Evolutionary conservation across 176 grass and related monocot genomes (phyloP), one percentile per base, ranked within the genome.

Genomic region (Cocos nucifera): DNA sequence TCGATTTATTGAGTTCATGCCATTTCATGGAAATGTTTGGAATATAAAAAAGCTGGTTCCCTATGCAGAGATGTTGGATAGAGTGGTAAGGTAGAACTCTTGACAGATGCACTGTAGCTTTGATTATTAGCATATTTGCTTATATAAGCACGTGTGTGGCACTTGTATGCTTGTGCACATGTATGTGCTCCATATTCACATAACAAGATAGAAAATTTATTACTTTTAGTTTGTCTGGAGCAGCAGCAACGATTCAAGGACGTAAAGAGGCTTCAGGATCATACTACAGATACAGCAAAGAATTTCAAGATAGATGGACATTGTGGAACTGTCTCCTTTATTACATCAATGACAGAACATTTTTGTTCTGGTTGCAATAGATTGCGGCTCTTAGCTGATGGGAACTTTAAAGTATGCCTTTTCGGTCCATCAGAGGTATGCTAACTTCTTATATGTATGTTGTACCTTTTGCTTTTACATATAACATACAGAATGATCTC

Each of bases 11-110:
- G 91, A 96, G 72, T 96, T 96, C 70, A 96, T 96, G 91, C 91
- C 91, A 49, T 96, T 96, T 69, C 86, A 96, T 85, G 91, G 91
- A 77, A 96, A 96, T 87, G 86, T 90, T 75, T 96, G 91, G 91
- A 96, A 90, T 79, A 59, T 84, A 51, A 96, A 90, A 78, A 96
- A 96, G 24, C 69, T 96, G 53, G 91, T 96, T 67, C 64, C 91
- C 49, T 96, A 96, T 80, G 91, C 75, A 54, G 91, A 96, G 75
- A 82, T 95, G 67, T 62, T 95, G 61, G 83, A 87, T 81, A 87
- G 73, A 95, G 83, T 95, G 86, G 91, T 90, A 90, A 90, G 80
- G 80, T 84, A 86, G 69, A 77, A 69, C 24, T 75, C 69, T 44
- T 77, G 65, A 20, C 59, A 63, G 28, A 61, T 56, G 35, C 35